Conservation (phyloP, 2,329 filamentous ascomycete genomes). For the Fusarium algeriense region DNA sequence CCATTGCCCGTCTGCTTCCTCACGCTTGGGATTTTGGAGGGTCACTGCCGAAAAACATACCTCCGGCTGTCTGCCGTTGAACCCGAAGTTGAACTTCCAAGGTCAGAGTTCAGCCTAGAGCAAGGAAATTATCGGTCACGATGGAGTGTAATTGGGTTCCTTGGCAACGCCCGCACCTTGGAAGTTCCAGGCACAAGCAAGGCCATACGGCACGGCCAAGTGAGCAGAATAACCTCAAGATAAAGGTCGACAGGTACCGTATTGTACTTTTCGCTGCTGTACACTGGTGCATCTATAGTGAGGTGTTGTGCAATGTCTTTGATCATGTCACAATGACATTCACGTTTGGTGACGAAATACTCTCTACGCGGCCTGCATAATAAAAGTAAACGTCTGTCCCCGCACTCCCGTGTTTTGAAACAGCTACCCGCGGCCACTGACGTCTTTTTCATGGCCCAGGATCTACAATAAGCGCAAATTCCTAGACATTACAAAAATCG, state of each 20-base stretch:
- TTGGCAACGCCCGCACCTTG: constrained; percentile 6
- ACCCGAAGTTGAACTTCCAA: constrained; percentile 17
- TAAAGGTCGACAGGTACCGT: background rate
- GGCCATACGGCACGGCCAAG: constrained; percentile 6
- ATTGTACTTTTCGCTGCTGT: background rate
- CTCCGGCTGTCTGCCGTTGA: background rate
- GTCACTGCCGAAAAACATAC: constrained; percentile 6
- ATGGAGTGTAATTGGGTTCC: background rate
- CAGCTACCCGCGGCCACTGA: constrained; percentile 29
- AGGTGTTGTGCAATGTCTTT: background rate
- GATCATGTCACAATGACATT: constrained; percentile 6
- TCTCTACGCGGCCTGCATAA: background rate
- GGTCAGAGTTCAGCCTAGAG: background rate
- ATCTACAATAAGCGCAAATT: constrained; percentile 30
- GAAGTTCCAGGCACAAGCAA: constrained; percentile 6
- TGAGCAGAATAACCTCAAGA: constrained; percentile 7
- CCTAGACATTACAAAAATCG: constrained; percentile 7
- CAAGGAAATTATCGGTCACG: constrained; percentile 4
- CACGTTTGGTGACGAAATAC: constrained; percentile 24
- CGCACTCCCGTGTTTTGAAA: constrained; percentile 35
- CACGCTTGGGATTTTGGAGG: constrained; percentile 1
- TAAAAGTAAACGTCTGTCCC: background rate
- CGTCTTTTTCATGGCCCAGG: constrained; percentile 24
- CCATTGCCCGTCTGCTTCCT: background rate
- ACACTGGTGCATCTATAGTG: constrained; percentile 14